Evolutionary conservation across 176 grass and related monocot species (phyloP).

Genomic region (Chloris gayana): DNA sequence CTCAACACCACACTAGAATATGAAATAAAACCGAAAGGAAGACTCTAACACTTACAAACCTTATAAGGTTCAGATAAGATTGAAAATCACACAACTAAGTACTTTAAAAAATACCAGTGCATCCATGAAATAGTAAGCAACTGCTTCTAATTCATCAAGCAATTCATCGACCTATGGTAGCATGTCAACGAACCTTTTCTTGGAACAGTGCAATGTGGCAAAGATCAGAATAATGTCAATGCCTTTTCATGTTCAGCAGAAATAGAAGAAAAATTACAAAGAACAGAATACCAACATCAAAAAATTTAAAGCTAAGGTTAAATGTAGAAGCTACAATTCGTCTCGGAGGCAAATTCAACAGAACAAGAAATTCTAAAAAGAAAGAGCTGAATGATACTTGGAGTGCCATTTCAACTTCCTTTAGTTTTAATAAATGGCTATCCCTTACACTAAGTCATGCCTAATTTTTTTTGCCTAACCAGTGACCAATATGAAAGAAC

Average conservation of each 20-base stretch:
- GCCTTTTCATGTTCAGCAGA: neutral
- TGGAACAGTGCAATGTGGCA: neutral
- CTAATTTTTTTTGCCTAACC: no score
- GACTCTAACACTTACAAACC: neutral
- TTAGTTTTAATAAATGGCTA: no score
- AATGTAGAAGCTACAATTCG: neutral
- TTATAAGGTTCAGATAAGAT: no score
- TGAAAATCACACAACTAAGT: neutral
- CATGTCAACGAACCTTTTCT: neutral
- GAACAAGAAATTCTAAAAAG: neutral
- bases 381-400: neutral
- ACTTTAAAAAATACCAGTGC: neutral
- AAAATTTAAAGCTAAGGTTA: neutral
- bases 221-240: neutral
- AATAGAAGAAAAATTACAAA: neutral
- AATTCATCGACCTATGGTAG: neutral
- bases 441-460: no score
- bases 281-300: neutral
- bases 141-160: neutral
- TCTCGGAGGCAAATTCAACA: constrained; percentile 13
- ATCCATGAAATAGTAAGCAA: neutral
- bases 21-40: neutral
- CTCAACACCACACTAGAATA: neutral
- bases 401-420: neutral
- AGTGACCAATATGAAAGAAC: no score